phyloP scores from a whole-genome alignment of 495 filamentous ascomycete species.

The Podospora conica region DNA sequence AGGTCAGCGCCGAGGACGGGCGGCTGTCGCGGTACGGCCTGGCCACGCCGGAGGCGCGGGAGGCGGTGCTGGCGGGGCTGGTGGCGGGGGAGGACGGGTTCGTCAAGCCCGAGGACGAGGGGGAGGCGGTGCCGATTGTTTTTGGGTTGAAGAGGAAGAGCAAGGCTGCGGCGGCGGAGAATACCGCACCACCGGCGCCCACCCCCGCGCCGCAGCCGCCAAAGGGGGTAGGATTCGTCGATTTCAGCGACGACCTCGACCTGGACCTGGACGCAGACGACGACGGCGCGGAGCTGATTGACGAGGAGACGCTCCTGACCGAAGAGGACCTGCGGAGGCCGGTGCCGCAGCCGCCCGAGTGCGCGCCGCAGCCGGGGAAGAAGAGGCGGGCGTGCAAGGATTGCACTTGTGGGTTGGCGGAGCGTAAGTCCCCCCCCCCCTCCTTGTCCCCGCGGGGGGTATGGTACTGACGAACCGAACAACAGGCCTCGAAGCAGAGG shows the following conservation, averaged over 20 bases:
- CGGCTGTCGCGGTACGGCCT: constrained; percentile 42
- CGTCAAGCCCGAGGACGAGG: constrained; percentile 63
- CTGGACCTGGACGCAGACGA: constrained; percentile 53
- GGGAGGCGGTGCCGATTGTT: constrained; percentile 63
- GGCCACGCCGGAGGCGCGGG: constrained; percentile 44
- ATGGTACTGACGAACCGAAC: background rate
- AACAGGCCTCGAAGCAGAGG: constrained; percentile 62
- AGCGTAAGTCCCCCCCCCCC: constrained; percentile 32
- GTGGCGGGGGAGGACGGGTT: constrained; percentile 54
- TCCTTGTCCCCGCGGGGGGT: background rate
- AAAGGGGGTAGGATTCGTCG: constrained; percentile 64
- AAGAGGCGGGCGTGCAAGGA: constrained; percentile 93
- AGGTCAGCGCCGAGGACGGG: constrained; percentile 63
- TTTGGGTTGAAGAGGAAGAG: constrained; percentile 62
- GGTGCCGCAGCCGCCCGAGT: constrained; percentile 72
- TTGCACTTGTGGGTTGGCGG: constrained; percentile 87
- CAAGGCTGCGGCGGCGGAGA: background rate
- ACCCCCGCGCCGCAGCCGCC: constrained; percentile 32
- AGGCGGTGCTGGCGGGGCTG: constrained; percentile 79
- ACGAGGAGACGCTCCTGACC: constrained; percentile 79
- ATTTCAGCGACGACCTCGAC: constrained; percentile 62
- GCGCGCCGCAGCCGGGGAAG: constrained; percentile 73
- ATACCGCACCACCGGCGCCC: constrained; percentile 17
- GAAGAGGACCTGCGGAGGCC: constrained; percentile 73
- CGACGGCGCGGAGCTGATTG: constrained; percentile 81